These are phyloP conservation scores for Wickerhamomyces chaumierensis DNA, from an alignment of 805 yeast genomes.

Conservation along the genomic window DNA sequence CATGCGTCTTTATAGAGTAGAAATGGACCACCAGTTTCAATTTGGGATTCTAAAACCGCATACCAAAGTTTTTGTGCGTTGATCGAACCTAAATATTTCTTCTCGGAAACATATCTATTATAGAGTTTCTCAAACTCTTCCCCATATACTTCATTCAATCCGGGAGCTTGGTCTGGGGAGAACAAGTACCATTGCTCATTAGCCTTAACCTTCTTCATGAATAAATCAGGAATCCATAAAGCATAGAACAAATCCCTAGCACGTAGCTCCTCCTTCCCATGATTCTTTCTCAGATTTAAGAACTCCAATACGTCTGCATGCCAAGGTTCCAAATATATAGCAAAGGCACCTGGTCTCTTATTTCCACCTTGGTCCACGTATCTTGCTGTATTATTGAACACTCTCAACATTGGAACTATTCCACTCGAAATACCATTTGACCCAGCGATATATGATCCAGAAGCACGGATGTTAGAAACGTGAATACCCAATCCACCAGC, in stretches of 20 bases:
- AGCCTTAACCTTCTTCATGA: constrained; percentile 80
- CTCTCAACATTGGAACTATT: constrained; percentile 90
- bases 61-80: constrained; percentile 90
- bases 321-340: constrained; percentile 94
- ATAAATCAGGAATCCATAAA: constrained; percentile 89
- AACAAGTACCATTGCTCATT: constrained; percentile 81
- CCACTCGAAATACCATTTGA: constrained; percentile 92
- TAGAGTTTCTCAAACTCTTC: constrained; percentile 70
- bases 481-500: constrained; percentile 96
- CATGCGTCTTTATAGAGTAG: constrained; percentile 90
- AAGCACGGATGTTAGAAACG: constrained; percentile 74
- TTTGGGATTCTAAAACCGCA: constrained; percentile 81
- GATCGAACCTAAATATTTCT: constrained; percentile 50
- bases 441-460: constrained; percentile 83
- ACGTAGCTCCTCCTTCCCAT: constrained; percentile 87
- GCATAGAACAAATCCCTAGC: constrained; percentile 92
- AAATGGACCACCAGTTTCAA: constrained; percentile 95
- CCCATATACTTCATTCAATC: constrained; percentile 73
- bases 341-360: constrained; percentile 96
- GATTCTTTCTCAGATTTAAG: constrained; percentile 79
- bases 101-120: constrained; percentile 59
- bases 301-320: constrained; percentile 86
- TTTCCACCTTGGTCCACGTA: constrained; percentile 98
- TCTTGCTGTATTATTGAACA: constrained; percentile 90
- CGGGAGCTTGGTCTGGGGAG: constrained; percentile 84